Conservation (phyloP, 371 early-diverging fungal genomes). For the Mucor plumbeus region DNA sequence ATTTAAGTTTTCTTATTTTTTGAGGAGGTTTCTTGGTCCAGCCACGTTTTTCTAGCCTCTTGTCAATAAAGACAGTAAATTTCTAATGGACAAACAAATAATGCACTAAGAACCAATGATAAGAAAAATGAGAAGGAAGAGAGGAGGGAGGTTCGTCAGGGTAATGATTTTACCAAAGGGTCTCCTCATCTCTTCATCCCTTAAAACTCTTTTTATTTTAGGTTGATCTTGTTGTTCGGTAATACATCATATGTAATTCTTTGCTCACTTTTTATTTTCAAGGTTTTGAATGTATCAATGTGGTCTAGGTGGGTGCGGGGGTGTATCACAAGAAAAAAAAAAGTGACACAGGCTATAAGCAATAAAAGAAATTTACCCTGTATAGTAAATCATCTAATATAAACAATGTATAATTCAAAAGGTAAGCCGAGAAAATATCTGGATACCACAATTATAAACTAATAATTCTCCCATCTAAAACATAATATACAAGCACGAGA, state of each 20-base stretch:
- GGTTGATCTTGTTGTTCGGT: not conserved
- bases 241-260: not conserved
- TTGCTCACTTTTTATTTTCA: not conserved
- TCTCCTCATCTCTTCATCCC: not conserved
- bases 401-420: not conserved
- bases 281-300: not conserved
- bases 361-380: not conserved
- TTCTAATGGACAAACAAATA: conserved; percentile 2
- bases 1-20: not conserved
- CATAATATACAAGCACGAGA: too few species aligned
- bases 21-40: not conserved
- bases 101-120: not conserved
- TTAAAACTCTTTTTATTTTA: not conserved
- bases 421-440: not conserved
- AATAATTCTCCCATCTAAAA: too few species aligned
- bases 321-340: not conserved
- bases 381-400: not conserved
- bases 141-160: not conserved
- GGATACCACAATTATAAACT: too few species aligned
- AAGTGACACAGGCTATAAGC: not conserved
- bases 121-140: not conserved
- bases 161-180: not conserved
- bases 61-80: conserved; percentile 1
- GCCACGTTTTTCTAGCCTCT: not conserved
- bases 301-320: not conserved